Percentiles rank a stretch among this genome's conserved stretches.
These are phyloP conservation scores for Pleurotus citrinopileatus DNA, from an alignment of 768 basidiomycete species.

Conservation along the genomic window DNA sequence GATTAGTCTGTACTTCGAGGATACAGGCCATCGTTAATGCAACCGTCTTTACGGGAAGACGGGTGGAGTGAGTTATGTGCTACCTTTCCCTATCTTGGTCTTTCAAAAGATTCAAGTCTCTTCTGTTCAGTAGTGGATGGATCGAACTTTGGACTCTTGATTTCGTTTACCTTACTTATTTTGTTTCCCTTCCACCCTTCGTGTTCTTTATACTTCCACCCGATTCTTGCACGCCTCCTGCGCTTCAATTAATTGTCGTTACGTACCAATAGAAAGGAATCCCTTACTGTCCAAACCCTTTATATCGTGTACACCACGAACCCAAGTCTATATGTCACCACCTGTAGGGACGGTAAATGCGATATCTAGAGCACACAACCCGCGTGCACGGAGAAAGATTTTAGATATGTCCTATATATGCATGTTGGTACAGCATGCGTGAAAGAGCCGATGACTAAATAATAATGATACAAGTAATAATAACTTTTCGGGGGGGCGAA, in stretches of 20 bases:
- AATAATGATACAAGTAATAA: slow-evolving; percentile 9
- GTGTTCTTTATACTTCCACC: too few species aligned
- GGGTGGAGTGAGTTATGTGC: neutral
- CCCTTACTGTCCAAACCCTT: too few species aligned
- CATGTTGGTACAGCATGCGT: slow-evolving; percentile 8
- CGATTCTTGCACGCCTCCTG: too few species aligned
- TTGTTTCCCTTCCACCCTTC: too few species aligned
- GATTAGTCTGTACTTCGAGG: neutral
- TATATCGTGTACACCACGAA: neutral
- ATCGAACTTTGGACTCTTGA: neutral
- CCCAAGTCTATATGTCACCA: neutral
- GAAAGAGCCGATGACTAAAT: slow-evolving; percentile 6
- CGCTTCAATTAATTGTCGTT: too few species aligned
- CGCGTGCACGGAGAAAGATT: too few species aligned
- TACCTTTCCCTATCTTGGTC: too few species aligned
- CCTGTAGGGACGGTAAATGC: too few species aligned
- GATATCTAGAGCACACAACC: too few species aligned
- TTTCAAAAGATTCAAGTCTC: too few species aligned
- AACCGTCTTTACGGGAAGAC: neutral
- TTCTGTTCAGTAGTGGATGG: too few species aligned
- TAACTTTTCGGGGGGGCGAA: neutral
- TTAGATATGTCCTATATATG: neutral
- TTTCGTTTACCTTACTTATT: too few species aligned
- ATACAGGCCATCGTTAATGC: neutral
- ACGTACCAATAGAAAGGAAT: neutral